These are phyloP conservation scores for Gloeophyllum trabeum DNA, from an alignment of 768 basidiomycete genomes.

Conservation along the genomic window DNA sequence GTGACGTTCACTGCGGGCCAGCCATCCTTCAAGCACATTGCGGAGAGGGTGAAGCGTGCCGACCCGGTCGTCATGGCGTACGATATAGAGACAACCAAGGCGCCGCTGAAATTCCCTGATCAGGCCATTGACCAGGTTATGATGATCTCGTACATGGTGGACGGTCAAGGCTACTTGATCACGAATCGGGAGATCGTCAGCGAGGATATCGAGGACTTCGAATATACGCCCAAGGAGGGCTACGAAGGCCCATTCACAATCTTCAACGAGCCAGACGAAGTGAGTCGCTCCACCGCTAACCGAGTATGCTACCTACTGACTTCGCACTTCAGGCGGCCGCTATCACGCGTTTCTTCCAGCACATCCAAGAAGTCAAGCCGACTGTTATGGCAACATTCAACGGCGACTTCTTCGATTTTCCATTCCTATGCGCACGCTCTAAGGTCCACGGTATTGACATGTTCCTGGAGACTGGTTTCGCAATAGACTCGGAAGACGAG, in stretches of 20 bases:
- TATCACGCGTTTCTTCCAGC: conserved; percentile 83
- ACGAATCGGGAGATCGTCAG: conserved; percentile 96
- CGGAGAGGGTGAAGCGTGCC: conserved; percentile 90
- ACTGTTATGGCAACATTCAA: conserved; percentile 98
- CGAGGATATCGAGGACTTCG: conserved; percentile 97
- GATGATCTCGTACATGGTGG: conserved; percentile 99
- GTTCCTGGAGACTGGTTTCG: conserved; percentile 91
- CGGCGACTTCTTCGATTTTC: conserved; percentile 99
- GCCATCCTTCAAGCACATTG: conserved; percentile 57
- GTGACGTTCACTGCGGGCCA: conserved; percentile 77
- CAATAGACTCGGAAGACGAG: conserved; percentile 86
- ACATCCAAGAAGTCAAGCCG: conserved; percentile 87
- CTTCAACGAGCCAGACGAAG: conserved; percentile 92
- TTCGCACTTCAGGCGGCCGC: conserved; percentile 48
- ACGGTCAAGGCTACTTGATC: conserved; percentile 95
- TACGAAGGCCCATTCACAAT: conserved; percentile 95
- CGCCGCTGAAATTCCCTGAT: conserved; percentile 99
- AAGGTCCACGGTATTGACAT: conserved; percentile 90
- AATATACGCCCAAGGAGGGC: conserved; percentile 97
- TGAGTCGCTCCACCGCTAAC: conserved; percentile 17
- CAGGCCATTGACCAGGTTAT: conserved; percentile 94
- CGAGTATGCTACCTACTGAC: not conserved
- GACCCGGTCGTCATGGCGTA: conserved; percentile 98
- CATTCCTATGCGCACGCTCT: conserved; percentile 82
- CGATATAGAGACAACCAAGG: conserved; percentile 98